Base-by-base conservation (phyloP, 768 basidiomycete species). In the Naganishia friedmannii region DNA sequence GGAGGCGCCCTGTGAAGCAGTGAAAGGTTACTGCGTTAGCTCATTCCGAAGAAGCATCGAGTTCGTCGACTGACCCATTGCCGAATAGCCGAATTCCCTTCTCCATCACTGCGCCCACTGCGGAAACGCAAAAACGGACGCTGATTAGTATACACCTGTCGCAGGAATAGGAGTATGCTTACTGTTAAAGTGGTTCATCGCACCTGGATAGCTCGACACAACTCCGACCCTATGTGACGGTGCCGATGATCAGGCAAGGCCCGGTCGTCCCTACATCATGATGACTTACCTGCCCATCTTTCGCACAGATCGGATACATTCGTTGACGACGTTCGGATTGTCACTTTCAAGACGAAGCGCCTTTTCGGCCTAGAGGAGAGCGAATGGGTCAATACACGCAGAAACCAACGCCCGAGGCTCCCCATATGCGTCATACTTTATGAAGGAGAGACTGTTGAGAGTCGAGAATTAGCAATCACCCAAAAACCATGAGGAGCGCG, bases 261-360 rank as follows among this genome's bases (percentile, higher is more conserved):
- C 3, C 48, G n/a, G 1, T n/a, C 23, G 19, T 21, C n/a, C 13
- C 1, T 51, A 23, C 1, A 51, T 7, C 3, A 23, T 4, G 23
- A 15, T 17, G 54, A 34, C 54, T 31, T 55, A 82, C 21, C 83
- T 77, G 7, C 89, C 88, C 76, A 83, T 83, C 81, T 91, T 88
- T 58, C 83, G 78, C 5, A 82, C 73, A 66, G 83, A 75, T 74
- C 79, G 78, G 73, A 86, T 81, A 78, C 81, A 80, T 78, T 86
- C 85, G 80, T 87, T 87, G 69, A 83, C 76, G 7, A 85, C 89
- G 77, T 91, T 89, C 0, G 87, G 84, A 0, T 86, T 85, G 73
- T 90, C 89, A 0, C 88, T 91, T 80, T 91, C 89, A 26, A 90
- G 84, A 86, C 88, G 87, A 54, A 90, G 81, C n/a, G 85, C 77